Conservation (phyloP, 2,329 filamentous ascomycete species). For the Sclerotinia glacialis region DNA sequence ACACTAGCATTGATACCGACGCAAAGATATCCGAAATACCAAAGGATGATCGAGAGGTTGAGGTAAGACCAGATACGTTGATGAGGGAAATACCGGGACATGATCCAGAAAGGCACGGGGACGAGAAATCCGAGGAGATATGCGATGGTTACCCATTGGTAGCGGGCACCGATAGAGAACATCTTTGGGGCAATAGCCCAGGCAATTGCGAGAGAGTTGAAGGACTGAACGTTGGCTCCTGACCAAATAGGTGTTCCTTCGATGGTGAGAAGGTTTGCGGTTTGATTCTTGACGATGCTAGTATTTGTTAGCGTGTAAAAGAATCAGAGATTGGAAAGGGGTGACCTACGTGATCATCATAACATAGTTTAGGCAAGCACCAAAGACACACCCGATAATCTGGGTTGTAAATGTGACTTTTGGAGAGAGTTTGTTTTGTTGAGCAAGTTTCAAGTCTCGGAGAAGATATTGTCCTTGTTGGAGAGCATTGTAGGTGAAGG, state of each 20-base stretch:
- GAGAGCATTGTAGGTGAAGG: constrained; percentile 56
- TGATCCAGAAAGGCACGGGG: constrained; percentile 57
- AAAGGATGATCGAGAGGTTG: constrained; percentile 65
- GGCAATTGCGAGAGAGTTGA: constrained; percentile 67
- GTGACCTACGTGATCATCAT: constrained; percentile 52
- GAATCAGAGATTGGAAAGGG: constrained; percentile 36
- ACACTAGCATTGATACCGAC: constrained; percentile 70
- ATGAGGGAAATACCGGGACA: constrained; percentile 54
- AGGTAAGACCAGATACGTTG: constrained; percentile 62
- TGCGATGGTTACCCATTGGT: constrained; percentile 65
- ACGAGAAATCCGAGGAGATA: constrained; percentile 66
- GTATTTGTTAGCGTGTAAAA: constrained; percentile 52
- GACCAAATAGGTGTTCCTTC: constrained; percentile 60
- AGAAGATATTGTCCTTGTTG: constrained; percentile 47
- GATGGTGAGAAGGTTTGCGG: constrained; percentile 59
- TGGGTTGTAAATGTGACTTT: constrained; percentile 41
- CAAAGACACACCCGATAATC: constrained; percentile 44
- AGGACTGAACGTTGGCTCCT: constrained; percentile 54
- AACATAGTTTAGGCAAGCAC: constrained; percentile 52
- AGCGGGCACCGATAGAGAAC: constrained; percentile 61
- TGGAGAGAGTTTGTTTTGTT: constrained; percentile 48
- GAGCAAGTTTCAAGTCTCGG: constrained; percentile 51
- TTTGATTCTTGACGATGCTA: constrained; percentile 63
- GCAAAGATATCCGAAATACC: constrained; percentile 60
- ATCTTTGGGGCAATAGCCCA: constrained; percentile 72